These are phyloP conservation scores for Vigna reflexopilosa DNA, from an alignment of 306 rosid species.

Conservation along the genomic window DNA sequence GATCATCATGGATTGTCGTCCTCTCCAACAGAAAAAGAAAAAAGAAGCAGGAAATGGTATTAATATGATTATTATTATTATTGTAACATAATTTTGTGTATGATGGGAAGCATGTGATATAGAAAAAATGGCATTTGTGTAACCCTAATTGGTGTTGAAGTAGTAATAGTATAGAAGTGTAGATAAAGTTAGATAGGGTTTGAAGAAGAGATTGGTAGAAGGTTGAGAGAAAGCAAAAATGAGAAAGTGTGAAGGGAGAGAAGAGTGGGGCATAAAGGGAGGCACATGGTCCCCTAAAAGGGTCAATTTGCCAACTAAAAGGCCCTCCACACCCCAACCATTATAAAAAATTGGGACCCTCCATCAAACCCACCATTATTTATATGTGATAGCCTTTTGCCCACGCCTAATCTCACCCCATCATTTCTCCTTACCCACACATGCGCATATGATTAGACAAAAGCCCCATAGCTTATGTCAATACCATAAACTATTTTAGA, in stretches of 20 bases:
- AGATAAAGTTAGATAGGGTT: conserved; percentile 43
- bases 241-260: too few species aligned
- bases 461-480: background rate
- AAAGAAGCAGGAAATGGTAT: too few species aligned
- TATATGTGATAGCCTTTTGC: conserved; percentile 51
- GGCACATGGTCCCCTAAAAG: conserved; percentile 57
- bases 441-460: conserved; percentile 57
- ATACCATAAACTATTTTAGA: too few species aligned
- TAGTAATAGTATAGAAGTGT: conserved; percentile 42
- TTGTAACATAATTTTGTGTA: background rate
- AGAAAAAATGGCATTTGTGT: background rate
- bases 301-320: conserved; percentile 46
- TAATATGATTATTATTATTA: background rate
- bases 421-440: conserved; percentile 57
- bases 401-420: conserved; percentile 61
- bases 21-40: background rate
- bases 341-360: conserved; percentile 51
- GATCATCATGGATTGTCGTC: conserved; percentile 38
- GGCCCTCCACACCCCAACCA: conserved; percentile 48
- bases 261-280: conserved; percentile 52
- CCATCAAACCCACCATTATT: conserved; percentile 52
- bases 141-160: background rate
- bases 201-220: conserved; percentile 45
- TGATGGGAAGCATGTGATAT: conserved; percentile 9
- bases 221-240: background rate